phyloP scores from a whole-genome alignment of 441 rosid species.

The Erysimum pusillum region DNA sequence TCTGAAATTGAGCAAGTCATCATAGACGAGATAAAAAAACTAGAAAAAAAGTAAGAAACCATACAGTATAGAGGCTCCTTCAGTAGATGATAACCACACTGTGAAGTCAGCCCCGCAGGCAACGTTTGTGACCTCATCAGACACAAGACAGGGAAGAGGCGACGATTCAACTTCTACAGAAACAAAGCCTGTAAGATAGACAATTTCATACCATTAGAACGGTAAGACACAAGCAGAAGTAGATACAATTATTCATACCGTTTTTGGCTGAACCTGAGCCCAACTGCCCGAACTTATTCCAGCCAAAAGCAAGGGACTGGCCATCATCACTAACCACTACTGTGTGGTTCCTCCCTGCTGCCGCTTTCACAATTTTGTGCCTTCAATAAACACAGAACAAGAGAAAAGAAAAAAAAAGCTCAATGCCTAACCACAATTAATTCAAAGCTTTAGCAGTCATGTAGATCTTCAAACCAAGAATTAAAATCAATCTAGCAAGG shows the following conservation, averaged over 20 bases:
- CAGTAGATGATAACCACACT: conserved; percentile 87
- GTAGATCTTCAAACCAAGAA: conserved; percentile 4
- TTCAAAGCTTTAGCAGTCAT: conserved; percentile 13
- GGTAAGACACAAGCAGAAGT: conserved; percentile 9
- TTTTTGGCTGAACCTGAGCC: conserved; percentile 83
- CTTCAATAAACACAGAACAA: conserved; percentile 50
- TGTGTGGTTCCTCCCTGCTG: conserved; percentile 82
- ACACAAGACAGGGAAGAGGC: conserved; percentile 81
- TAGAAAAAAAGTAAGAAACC: conserved; percentile 58
- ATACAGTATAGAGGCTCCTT: conserved; percentile 95
- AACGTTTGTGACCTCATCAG: conserved; percentile 65
- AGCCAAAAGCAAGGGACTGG: conserved; percentile 85
- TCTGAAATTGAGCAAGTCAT: conserved; percentile 38
- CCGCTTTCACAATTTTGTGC: conserved; percentile 79
- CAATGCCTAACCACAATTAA: not conserved
- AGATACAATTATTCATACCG: conserved; percentile 53
- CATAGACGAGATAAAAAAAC: conserved; percentile 30
- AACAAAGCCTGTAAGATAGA: conserved; percentile 35
- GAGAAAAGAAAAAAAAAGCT: not conserved
- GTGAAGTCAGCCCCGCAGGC: conserved; percentile 97
- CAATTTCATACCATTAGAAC: not conserved
- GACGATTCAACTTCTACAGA: conserved; percentile 73
- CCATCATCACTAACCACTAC: conserved; percentile 90
- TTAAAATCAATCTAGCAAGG: not conserved
- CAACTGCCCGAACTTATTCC: conserved; percentile 97